A percentile compares a stretch with the other conserved stretches of the same genome.
Conservation (phyloP, 2,329 filamentous ascomycete species). For the Calonectria ilicicola region DNA sequence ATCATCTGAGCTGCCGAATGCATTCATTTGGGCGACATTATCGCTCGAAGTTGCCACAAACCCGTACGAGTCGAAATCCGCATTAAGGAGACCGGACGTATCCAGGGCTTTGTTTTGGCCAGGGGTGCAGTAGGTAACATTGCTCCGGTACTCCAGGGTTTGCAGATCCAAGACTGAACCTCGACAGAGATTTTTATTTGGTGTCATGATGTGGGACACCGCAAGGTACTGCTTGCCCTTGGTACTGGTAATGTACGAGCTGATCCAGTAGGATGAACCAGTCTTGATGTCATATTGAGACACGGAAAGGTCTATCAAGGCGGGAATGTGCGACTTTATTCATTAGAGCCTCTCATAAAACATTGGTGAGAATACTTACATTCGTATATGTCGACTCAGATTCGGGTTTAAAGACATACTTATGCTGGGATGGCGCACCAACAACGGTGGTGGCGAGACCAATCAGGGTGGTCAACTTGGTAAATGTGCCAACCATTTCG, state of each 20-base stretch:
- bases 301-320: not conserved
- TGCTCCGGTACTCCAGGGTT: not conserved
- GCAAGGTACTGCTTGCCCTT: constrained; percentile 10
- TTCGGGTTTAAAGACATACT: constrained; percentile 2
- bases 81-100: not conserved
- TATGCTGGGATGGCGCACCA: not conserved
- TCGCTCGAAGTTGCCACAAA: not conserved
- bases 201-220: not conserved
- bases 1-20: not conserved
- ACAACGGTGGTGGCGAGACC: not conserved
- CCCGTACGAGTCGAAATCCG: not conserved
- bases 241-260: constrained; percentile 4
- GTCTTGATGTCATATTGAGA: not conserved
- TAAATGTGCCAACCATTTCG: not conserved
- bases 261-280: constrained; percentile 10
- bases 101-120: not conserved
- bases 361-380: not conserved
- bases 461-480: not conserved
- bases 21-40: constrained; percentile 1
- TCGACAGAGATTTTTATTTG: not conserved
- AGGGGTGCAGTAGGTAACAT: not conserved
- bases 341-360: not conserved
- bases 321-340: not conserved
- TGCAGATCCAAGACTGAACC: constrained; percentile 4
- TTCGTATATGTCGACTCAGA: not conserved